phyloP scores from a whole-genome alignment of 2,329 filamentous ascomycete species.

The Blumeria hordei region DNA sequence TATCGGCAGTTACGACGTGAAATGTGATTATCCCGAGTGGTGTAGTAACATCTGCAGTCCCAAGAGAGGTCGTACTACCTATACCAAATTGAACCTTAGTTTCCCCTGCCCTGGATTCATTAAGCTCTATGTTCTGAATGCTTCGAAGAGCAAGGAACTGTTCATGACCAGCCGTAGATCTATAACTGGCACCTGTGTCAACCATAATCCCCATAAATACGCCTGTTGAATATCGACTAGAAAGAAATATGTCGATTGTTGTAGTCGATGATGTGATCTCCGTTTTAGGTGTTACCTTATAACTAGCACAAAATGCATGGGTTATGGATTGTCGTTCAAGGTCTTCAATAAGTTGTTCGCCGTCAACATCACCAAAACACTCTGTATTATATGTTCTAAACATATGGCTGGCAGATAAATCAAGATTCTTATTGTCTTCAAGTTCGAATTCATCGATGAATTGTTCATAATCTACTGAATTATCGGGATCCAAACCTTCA shows the following conservation, averaged over 20 bases:
- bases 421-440: background rate
- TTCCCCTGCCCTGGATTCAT: background rate
- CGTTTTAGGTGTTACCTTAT: too few relatives aligned
- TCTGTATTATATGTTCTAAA: background rate
- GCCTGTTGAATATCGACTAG: background rate
- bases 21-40: background rate
- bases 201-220: background rate
- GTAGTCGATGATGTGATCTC: too few relatives aligned
- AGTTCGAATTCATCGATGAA: background rate
- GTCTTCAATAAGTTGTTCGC: background rate
- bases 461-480: background rate
- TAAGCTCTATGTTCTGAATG: background rate
- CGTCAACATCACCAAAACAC: background rate
- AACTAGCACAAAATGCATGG: background rate
- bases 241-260: background rate
- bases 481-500: background rate
- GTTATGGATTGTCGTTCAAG: background rate
- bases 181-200: background rate
- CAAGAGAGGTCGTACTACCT: background rate
- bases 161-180: background rate
- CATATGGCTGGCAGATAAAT: background rate
- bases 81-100: background rate
- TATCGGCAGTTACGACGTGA: background rate
- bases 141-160: background rate
- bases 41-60: background rate